phyloP scores from a whole-genome alignment of 495 filamentous ascomycete species.

The Annulohypoxylon maeteangense region DNA sequence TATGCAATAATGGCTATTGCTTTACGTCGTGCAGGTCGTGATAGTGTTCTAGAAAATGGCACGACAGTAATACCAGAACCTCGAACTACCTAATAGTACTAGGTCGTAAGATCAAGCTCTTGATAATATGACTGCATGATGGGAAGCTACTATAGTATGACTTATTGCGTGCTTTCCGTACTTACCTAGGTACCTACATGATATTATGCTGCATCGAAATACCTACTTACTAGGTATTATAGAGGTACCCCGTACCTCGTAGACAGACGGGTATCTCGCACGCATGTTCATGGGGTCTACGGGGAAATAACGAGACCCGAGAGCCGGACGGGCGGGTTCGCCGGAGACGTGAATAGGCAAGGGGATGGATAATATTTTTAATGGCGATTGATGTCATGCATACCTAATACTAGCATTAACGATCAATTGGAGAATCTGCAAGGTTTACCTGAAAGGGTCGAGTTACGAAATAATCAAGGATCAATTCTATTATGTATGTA shows the following conservation, averaged over 20 bases:
- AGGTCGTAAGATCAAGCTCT: slow-evolving; percentile 15
- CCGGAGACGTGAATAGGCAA: slow-evolving; percentile 33
- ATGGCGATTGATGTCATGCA: slow-evolving; percentile 34
- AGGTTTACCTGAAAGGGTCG: not conserved
- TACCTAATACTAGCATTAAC: slow-evolving; percentile 16
- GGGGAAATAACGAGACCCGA: slow-evolving; percentile 42
- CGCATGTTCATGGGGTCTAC: slow-evolving; percentile 23
- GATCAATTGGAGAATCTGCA: slow-evolving; percentile 28
- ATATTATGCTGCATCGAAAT: slow-evolving; percentile 27
- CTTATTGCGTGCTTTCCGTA: slow-evolving; percentile 13
- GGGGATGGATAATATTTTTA: slow-evolving; percentile 31
- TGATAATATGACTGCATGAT: slow-evolving; percentile 18
- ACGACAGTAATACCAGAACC: slow-evolving; percentile 11
- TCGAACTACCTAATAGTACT: too few relatives aligned
- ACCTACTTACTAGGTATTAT: slow-evolving; percentile 9
- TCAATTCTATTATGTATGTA: too few relatives aligned
- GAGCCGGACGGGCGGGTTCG: slow-evolving; percentile 41
- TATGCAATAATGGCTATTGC: slow-evolving; percentile 31
- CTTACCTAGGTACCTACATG: too few relatives aligned
- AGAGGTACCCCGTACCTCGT: slow-evolving; percentile 22
- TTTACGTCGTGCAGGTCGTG: slow-evolving; percentile 29
- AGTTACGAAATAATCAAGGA: not conserved
- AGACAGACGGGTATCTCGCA: slow-evolving; percentile 9
- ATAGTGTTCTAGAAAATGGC: slow-evolving; percentile 41
- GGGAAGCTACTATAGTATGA: too few relatives aligned